A percentile compares a stretch with the other conserved stretches of the same genome.
phyloP scores from a whole-genome alignment of 208 protist species.

The Tetramitus jugosus region DNA sequence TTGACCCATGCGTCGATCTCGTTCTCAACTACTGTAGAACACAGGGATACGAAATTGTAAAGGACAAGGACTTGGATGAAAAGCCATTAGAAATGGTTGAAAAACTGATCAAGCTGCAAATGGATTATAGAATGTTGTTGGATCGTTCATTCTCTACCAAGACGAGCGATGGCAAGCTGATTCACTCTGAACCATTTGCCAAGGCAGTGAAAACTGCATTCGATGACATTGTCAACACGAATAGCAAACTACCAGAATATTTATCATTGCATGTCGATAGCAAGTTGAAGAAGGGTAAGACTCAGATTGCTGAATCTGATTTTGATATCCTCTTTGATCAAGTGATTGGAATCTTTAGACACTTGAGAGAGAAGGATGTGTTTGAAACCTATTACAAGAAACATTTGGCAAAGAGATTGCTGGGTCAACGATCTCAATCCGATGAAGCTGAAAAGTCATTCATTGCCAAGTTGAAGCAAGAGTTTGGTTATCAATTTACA shows the following conservation, averaged over 20 bases:
- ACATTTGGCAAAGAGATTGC: conserved; percentile 66
- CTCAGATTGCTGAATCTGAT: conserved; percentile 45
- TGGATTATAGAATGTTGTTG: conserved; percentile 49
- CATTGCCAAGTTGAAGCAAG: conserved; percentile 64
- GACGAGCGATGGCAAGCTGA: conserved; percentile 36
- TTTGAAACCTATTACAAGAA: conserved; percentile 78
- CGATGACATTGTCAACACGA: conserved; percentile 57
- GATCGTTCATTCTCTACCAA: conserved; percentile 44
- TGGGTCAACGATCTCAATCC: conserved; percentile 45
- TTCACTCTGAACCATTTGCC: background rate
- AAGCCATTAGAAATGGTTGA: conserved; percentile 37
- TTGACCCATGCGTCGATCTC: conserved; percentile 8
- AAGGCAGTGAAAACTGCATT: conserved; percentile 39
- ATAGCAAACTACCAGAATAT: conserved; percentile 52
- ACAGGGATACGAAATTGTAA: conserved; percentile 28
- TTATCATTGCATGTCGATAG: conserved; percentile 65
- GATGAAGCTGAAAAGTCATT: conserved; percentile 65
- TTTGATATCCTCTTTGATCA: conserved; percentile 52
- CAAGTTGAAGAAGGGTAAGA: conserved; percentile 50
- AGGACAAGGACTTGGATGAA: conserved; percentile 14
- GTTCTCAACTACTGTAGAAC: conserved; percentile 6
- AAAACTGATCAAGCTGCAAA: conserved; percentile 49
- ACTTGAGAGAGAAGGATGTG: conserved; percentile 68
- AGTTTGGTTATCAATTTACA: conserved; percentile 66
- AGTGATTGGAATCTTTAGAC: conserved; percentile 57